A percentile compares a stretch with the other conserved stretches of the same genome.
phyloP scores from a whole-genome alignment of 441 rosid species.

The Gossypium gossypioides region DNA sequence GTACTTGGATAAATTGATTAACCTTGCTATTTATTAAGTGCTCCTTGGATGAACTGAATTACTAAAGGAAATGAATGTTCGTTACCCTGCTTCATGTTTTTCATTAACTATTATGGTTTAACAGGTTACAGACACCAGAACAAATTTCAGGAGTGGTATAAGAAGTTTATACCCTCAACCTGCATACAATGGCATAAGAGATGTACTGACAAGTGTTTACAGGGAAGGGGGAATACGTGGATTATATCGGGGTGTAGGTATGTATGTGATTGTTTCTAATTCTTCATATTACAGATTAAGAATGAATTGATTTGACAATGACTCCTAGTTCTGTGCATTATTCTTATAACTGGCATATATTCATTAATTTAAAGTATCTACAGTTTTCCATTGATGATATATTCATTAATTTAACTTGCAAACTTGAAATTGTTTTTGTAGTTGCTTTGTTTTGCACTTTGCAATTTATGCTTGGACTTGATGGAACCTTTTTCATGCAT shows the following conservation, averaged over 20 bases:
- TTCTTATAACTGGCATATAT: not conserved
- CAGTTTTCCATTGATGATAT: not conserved
- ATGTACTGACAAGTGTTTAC: slow-evolving; percentile 63
- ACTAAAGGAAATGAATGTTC: not conserved
- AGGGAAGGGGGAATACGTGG: slow-evolving; percentile 75
- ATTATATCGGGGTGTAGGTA: slow-evolving; percentile 83
- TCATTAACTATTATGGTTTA: slow-evolving; percentile 11
- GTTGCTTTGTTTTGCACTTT: not conserved
- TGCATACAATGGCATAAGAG: slow-evolving; percentile 60
- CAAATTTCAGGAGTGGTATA: slow-evolving; percentile 27
- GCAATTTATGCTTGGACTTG: slow-evolving; percentile 1
- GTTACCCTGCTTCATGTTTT: slow-evolving; percentile 1
- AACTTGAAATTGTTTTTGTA: not conserved
- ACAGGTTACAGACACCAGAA: slow-evolving; percentile 46
- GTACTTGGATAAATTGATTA: not conserved
- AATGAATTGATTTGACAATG: slow-evolving; percentile 5
- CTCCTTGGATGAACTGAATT: slow-evolving; percentile 7
- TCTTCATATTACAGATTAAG: not conserved
- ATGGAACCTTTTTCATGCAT: slow-evolving; percentile 18
- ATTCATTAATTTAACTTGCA: not conserved
- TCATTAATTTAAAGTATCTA: slow-evolving; percentile 2
- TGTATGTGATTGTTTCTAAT: slow-evolving; percentile 14
- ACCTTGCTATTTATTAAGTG: not conserved
- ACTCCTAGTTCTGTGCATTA: not conserved
- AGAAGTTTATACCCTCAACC: slow-evolving; percentile 38